Evolutionary conservation across 2,329 filamentous ascomycete genomes (phyloP), one percentile per base, ranked within the genome.

Genomic region (Xylariaceae sp.): DNA sequence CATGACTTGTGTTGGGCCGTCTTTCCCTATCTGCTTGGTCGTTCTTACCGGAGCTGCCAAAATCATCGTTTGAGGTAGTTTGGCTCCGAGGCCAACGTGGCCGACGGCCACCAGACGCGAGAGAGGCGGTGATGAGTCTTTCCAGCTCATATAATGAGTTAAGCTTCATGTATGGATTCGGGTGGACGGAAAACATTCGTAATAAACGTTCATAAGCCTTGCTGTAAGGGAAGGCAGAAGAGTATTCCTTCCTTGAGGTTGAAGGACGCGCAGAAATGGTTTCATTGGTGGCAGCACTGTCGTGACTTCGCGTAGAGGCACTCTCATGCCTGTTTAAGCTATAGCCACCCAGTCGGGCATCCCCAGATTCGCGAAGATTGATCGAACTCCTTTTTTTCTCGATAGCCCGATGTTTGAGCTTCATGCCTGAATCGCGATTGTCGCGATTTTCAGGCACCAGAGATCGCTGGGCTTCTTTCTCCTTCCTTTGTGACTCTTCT

Each of bases 81-180:
- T 73, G 38, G 72, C 66, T 54, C 72, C 69, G 67, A 30, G 69
- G 60, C 36, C 65, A 64, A 12, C 68, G 66, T 12, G 71, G 67
- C 5, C 60, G 62, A 39, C 64, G 62, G n/a, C 77, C 75, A 4
- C 76, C 75, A 11, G 80, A 78, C 19, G 79, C 82, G 11, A 92
- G 70, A 0, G 87, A 92, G 1, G 88, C 87, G 22, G 88, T 75
- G 49, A 95, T 89, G 41, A 99, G 77, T 39, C 86, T 82, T 62
- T 95, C 85, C 5, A 99, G 76, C 65, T 96, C 90, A 53, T 86
- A 84, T 5, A 97, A 74, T 0, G 89, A 86, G 56, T 86, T 85
- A 11, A 99, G 78, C 68, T 99, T 99, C 18, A 82, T 79, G 58
- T 87, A 87, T 0, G 94, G 94, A 63, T 94, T 95, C 0, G 89